Percentiles rank a stretch among this genome's conserved stretches.
Conservation (phyloP, 2,329 filamentous ascomycete genomes). For the Hypoxylon sp. region DNA sequence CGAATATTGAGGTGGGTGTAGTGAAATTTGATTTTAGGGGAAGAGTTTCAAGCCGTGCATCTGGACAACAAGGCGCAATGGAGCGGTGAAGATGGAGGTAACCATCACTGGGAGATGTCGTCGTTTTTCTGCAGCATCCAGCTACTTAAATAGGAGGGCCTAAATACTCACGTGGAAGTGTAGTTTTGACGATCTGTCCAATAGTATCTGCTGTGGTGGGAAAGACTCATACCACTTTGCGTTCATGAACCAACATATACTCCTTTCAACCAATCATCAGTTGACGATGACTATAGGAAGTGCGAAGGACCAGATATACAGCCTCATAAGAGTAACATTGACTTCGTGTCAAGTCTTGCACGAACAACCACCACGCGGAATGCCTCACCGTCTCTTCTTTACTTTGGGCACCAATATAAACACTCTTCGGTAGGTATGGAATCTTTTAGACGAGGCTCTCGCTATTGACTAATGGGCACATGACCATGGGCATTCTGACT, state of each 20-base stretch:
- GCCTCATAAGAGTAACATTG: constrained; percentile 8
- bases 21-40: constrained; percentile 21
- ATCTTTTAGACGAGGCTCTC: not conserved
- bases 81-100: constrained; percentile 23
- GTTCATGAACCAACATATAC: constrained; percentile 25
- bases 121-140: constrained; percentile 3
- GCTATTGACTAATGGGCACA: not conserved
- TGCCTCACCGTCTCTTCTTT: not conserved
- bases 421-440: not conserved
- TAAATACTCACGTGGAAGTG: constrained; percentile 7
- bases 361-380: not conserved
- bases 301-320: not conserved
- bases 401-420: constrained; percentile 18
- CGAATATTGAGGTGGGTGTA: constrained; percentile 26
- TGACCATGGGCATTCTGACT: not conserved
- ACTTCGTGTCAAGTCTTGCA: constrained; percentile 6
- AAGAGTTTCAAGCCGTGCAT: constrained; percentile 20
- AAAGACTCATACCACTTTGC: constrained; percentile 16
- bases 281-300: not conserved
- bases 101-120: constrained; percentile 14
- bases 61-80: constrained; percentile 14
- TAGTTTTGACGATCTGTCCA: constrained; percentile 16
- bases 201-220: constrained; percentile 16
- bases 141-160: constrained; percentile 5
- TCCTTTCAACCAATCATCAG: constrained; percentile 9